Evolutionary conservation across 805 yeast species (phyloP).

Genomic region (Candida michaelii): DNA sequence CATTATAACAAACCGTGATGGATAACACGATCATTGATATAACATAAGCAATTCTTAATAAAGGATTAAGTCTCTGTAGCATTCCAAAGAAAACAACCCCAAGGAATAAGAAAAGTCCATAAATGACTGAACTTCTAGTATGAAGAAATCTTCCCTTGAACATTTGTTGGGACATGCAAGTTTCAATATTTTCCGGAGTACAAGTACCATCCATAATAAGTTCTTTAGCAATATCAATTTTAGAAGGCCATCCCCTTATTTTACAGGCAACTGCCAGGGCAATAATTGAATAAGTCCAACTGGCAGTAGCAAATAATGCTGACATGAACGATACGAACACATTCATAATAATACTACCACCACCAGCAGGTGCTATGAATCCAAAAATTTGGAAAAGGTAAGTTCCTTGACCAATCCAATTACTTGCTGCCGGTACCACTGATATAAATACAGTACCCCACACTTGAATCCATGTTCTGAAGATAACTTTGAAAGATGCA

Average conservation of each 20-base stretch:
- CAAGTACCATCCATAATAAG: constrained; percentile 28
- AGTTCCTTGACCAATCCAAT: constrained; percentile 31
- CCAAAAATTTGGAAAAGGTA: constrained; percentile 29
- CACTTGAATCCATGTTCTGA: constrained; percentile 28
- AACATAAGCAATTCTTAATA: constrained; percentile 21
- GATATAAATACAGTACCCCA: constrained; percentile 27
- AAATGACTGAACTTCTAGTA: constrained; percentile 24
- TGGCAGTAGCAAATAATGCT: constrained; percentile 17
- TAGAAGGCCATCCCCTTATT: constrained; percentile 26
- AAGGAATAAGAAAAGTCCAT: constrained; percentile 22
- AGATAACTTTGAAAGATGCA: constrained; percentile 23
- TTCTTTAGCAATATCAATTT: constrained; percentile 14
- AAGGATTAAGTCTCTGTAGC: constrained; percentile 18
- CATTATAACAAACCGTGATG: constrained; percentile 25
- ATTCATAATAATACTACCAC: constrained; percentile 22
- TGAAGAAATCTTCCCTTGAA: constrained; percentile 28
- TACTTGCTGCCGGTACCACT: constrained; percentile 22
- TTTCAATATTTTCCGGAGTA: constrained; percentile 16
- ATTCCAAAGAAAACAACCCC: constrained; percentile 26
- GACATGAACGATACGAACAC: constrained; percentile 17
- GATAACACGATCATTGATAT: constrained; percentile 22
- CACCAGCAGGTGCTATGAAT: constrained; percentile 28
- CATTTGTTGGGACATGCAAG: constrained; percentile 21
- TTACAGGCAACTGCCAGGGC: constrained; percentile 24
- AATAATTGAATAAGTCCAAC: constrained; percentile 25